Conservation (phyloP, 495 filamentous ascomycete species). For the Glonium stellatum region DNA sequence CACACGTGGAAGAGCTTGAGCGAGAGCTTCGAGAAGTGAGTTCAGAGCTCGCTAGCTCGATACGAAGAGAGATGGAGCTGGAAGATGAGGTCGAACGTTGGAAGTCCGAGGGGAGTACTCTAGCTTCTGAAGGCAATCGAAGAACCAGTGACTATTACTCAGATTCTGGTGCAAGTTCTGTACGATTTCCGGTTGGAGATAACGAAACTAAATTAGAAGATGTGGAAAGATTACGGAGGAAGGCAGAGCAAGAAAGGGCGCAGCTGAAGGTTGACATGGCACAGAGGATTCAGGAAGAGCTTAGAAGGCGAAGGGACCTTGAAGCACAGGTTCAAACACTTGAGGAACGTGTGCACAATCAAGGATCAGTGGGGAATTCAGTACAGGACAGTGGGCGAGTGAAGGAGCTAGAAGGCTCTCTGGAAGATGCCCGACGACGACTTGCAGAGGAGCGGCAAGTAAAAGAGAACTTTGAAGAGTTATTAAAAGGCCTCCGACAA, state of each 20-base stretch:
- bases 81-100: slow-evolving; percentile 87
- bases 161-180: slow-evolving; percentile 83
- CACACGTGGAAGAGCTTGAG: slow-evolving; percentile 69
- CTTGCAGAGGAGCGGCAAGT: slow-evolving; percentile 77
- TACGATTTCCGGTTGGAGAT: slow-evolving; percentile 59
- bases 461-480: slow-evolving; percentile 90
- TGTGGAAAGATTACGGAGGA: slow-evolving; percentile 71
- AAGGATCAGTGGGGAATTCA: slow-evolving; percentile 41
- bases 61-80: slow-evolving; percentile 90
- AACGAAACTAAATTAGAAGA: slow-evolving; percentile 67
- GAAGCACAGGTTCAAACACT: slow-evolving; percentile 77
- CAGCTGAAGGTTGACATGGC: slow-evolving; percentile 77
- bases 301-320: slow-evolving; percentile 60
- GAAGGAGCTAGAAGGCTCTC: slow-evolving; percentile 66
- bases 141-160: slow-evolving; percentile 98
- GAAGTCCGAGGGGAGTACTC: slow-evolving; percentile 56
- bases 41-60: slow-evolving; percentile 83
- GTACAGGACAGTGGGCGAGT: slow-evolving; percentile 48
- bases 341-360: slow-evolving; percentile 60
- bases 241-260: slow-evolving; percentile 86
- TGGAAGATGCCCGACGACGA: slow-evolving; percentile 75
- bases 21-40: slow-evolving; percentile 89
- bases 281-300: slow-evolving; percentile 77
- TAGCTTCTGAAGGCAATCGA: slow-evolving; percentile 44
- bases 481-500: slow-evolving; percentile 72